Base-by-base conservation (phyloP, 2,329 filamentous ascomycete genomes). In the Colletotrichum sp. region DNA sequence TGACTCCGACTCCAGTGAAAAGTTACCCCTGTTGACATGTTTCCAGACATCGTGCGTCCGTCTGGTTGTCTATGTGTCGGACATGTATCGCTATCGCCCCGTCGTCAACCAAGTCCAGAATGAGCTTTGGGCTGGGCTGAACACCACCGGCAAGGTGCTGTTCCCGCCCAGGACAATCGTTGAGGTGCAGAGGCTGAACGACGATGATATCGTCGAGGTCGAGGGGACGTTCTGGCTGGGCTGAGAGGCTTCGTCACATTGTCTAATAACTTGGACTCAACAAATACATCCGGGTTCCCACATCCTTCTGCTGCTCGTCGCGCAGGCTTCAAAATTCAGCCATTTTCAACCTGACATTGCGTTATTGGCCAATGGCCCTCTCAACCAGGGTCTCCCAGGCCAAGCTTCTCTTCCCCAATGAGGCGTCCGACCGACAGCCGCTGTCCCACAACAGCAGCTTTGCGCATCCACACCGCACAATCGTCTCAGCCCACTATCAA, bases 61-160 rank as follows among this genome's bases (percentile, higher is more conserved):
- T 5, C 57, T 82, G 1, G 78, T 81, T 2, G 80, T 82, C 15
- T 82, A 82, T 65, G 78, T 79, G 6, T 81, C 80, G 2, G 81
- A 82, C 54, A 82, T 83, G 81, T 81, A 79, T 65, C 75, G 78
- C 5, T 83, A 81, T 51, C 73, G 82, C 27, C 81, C 81, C 18
- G 67, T 83, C 73, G 79, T 78, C 55, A 82, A 83, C 59, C 75
- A 79, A 47, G 78, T 77, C 6, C 81, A 82, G 59, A 64, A 78
- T 8, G 80, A 82, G 69, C 62, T 82, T 2, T 82, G 80, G 81
- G 78, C 79, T 4, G 72, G 78, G 7, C 78, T 81, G 34, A 54
- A 76, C 5, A 80, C 76, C 24, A 79, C 61, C 18, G 81, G 81
- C 61, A 33, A 61, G 2, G 31, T 61, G 18, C 27, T 33, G 57